Base-by-base conservation (phyloP, 805 yeast genomes). In the Pichia occidentalis region DNA sequence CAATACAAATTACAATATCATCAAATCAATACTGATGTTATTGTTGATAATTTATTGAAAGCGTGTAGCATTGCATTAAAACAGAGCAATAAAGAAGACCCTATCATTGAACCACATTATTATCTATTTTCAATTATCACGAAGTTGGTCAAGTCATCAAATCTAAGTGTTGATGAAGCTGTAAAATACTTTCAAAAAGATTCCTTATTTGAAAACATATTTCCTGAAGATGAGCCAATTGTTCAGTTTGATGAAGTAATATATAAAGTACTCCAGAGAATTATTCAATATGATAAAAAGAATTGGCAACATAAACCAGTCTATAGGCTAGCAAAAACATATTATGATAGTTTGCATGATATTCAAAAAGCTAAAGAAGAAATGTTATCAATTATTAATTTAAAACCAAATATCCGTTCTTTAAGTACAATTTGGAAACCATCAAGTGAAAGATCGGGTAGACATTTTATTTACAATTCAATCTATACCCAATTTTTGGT, bases 351-450 rank as follows among this genome's bases (percentile, higher is more conserved):
- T 4, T 67, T 75, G 27, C 57, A 67, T 2, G 77, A 83, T 40
- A 45, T 60, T 7, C 59, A 60, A 2, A 65, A 61, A 1, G 92
- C 97, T 0, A 65, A 68, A 32, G 70, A 70, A 10, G 85, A 82
- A 46, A 74, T 90, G 73, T 64, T 73, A 1, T 53, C 66, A 0
- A 62, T 86, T 13, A 72, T 88, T 36, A 69, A 83, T 7, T 57
- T 85, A 34, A 84, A 78, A 47, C 67, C 86, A 1, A 69, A 74
- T 3, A 75, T 77, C 29, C 83, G 86, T 52, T 75, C 80, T 9
- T 68, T 92, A 26, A 75, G 88, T 1, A 81, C 76, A 47, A 84
- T 92, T 40, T 92, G 98, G 97, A 86, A 86, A 49, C 95, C 97
- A 0, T 95, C 87, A 33, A 58, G 68, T 49, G 98, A 94, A 56